Evolutionary conservation across 2,329 filamentous ascomycete species (phyloP).

Genomic region (Plenodomus biglobosus): DNA sequence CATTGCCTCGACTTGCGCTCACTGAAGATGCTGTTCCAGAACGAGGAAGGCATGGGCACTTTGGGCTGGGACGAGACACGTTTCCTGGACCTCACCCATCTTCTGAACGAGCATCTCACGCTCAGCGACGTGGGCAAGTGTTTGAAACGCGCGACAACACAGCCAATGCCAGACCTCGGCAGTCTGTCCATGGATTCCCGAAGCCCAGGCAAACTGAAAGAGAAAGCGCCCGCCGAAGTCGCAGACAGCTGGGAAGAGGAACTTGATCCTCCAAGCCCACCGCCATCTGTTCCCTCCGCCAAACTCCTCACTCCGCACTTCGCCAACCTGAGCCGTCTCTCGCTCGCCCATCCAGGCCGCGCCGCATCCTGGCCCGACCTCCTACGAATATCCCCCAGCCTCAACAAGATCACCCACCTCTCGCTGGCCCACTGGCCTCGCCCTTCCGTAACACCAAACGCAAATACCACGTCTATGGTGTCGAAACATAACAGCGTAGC

Average conservation of each 20-base stretch:
- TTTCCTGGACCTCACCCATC: slow-evolving; percentile 56
- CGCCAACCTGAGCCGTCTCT: slow-evolving; percentile 58
- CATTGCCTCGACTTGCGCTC: slow-evolving; percentile 46
- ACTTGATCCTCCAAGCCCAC: slow-evolving; percentile 12
- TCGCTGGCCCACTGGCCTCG: slow-evolving; percentile 65
- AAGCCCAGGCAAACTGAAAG: slow-evolving; percentile 12
- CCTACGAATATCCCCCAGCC: slow-evolving; percentile 54
- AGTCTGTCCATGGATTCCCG: slow-evolving; percentile 13
- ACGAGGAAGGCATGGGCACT: slow-evolving; percentile 33
- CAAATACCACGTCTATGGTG: slow-evolving; percentile 50
- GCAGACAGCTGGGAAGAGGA: slow-evolving; percentile 54
- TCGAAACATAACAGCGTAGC: slow-evolving; percentile 47
- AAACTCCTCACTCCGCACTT: slow-evolving; percentile 46
- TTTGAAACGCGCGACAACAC: slow-evolving; percentile 22
- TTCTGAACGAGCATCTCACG: slow-evolving; percentile 53
- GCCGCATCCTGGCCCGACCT: slow-evolving; percentile 59
- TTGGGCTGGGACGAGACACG: slow-evolving; percentile 50
- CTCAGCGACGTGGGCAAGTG: slow-evolving; percentile 54
- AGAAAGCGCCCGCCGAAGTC: slow-evolving; percentile 20
- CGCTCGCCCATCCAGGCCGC: slow-evolving; percentile 55
- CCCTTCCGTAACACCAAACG: slow-evolving; percentile 59
- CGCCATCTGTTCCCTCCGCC: slow-evolving; percentile 11
- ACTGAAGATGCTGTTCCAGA: slow-evolving; percentile 55
- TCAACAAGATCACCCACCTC: slow-evolving; percentile 62
- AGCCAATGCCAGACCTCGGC: slow-evolving; percentile 15